Evolutionary conservation across 2,329 filamentous ascomycete species (phyloP), one percentile per base, ranked within the genome.

Genomic region (Scorias spongiosa): DNA sequence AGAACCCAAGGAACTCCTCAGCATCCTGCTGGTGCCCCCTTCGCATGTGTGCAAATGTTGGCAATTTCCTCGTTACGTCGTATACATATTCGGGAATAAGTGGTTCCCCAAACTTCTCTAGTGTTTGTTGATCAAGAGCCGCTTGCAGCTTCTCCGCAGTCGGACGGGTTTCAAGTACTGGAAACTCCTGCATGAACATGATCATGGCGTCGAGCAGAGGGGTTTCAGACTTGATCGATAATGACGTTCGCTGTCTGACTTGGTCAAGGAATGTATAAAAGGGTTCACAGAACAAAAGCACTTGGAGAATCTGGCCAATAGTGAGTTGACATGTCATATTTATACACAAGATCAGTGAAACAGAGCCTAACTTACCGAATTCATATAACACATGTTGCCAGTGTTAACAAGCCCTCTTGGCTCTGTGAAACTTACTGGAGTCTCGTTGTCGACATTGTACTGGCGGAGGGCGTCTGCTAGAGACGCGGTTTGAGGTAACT

Each of bases 311-410:
- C 87, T 94, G 18, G 34, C 17, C 12, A 4, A n/a, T n/a, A 37
- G 12, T 37, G 17, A 17, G 12, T 9, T 37, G 12, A 8, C 3
- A 3, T 37, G 34, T 9, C 17, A 17, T 26, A 4, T n/a, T 17
- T 6, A 37, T 6, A 37, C 12, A 37, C 12, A 37, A 9, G 12
- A 17, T n/a, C 34, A 37, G 38, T 18, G 38, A 5, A 40, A 17
- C 10, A 32, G 32, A 5, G 3, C 5, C 11, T 3, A 12, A 32
- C 84, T 67, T 72, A 94, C 89, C 50, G 91, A 95, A 69, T 96
- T 98, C 91, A 98, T 96, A 66, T 98, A 98, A 66, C 91, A 98
- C 84, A 96, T 93, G 60, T 98, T 96, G 41, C 91, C 91, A 36
- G 89, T 93, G 65, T 98, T 98, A 53, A 94, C 84, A 57, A 98